These are phyloP conservation scores for Ustilago bromivora DNA, from an alignment of 1,284 basidiomycete species.

Conservation along the genomic window DNA sequence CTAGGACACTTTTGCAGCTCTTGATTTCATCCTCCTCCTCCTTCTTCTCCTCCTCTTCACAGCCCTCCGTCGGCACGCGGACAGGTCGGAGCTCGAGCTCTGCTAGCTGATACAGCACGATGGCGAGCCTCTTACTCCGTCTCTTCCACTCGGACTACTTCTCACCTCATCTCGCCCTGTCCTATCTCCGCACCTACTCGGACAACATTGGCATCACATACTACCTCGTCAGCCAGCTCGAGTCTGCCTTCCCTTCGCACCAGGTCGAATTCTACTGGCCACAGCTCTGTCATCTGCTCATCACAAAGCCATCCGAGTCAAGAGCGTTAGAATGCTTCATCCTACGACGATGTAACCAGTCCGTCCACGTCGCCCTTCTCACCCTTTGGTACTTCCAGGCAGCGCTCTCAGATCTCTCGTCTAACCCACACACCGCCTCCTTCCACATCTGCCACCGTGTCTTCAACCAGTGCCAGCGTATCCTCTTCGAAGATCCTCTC, in stretches of 20 bases:
- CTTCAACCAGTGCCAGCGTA: slow-evolving; percentile 92
- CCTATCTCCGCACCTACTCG: slow-evolving; percentile 65
- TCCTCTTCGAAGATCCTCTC: slow-evolving; percentile 87
- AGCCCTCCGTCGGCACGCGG: not conserved
- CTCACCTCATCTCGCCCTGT: slow-evolving; percentile 67
- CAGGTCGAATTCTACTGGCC: slow-evolving; percentile 69
- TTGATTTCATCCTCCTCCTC: not conserved
- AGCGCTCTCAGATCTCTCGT: slow-evolving; percentile 62
- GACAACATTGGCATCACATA: slow-evolving; percentile 69
- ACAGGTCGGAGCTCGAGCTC: not conserved
- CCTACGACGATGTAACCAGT: slow-evolving; percentile 62
- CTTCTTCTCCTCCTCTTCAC: too few relatives aligned
- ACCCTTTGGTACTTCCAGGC: slow-evolving; percentile 69
- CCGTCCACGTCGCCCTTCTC: slow-evolving; percentile 66
- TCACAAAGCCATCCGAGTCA: slow-evolving; percentile 63
- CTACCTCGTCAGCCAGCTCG: slow-evolving; percentile 65
- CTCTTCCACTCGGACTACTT: slow-evolving; percentile 69
- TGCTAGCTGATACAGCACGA: slow-evolving; percentile 16
- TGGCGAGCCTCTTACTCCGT: slow-evolving; percentile 67
- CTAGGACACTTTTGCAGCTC: not conserved
- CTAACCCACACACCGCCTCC: slow-evolving; percentile 77
- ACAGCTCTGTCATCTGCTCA: slow-evolving; percentile 67
- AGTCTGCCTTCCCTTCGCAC: slow-evolving; percentile 53
- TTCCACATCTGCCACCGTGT: slow-evolving; percentile 93
- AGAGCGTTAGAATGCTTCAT: slow-evolving; percentile 66